Conservation (phyloP, 345 rosid species). For the Durio zibethinus region DNA sequence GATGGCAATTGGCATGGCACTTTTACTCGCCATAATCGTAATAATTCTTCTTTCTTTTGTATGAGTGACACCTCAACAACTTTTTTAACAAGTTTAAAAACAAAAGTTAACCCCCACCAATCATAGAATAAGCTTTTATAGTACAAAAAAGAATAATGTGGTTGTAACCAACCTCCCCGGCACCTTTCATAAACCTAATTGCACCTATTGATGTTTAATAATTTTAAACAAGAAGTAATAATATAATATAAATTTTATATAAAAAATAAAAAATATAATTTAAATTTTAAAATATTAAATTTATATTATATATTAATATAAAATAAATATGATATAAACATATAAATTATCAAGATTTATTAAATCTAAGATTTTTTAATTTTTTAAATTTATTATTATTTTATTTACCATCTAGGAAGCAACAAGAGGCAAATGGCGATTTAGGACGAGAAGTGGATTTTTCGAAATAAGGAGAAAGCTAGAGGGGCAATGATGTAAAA, state of each 20-base stretch:
- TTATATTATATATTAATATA: no score
- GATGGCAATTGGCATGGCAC: background rate
- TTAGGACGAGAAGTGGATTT: background rate
- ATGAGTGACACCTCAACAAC: background rate
- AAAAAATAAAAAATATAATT: no score
- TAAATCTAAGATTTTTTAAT: no score
- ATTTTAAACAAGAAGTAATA: no score
- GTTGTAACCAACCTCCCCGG: background rate
- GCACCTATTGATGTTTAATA: no score
- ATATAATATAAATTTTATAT: no score
- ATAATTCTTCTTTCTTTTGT: background rate
- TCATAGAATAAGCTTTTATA: background rate
- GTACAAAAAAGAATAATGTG: background rate
- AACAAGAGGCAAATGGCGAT: background rate
- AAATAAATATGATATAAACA: no score
- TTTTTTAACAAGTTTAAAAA: background rate
- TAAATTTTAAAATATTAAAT: no score
- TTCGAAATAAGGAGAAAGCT: background rate
- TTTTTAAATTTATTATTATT: background rate
- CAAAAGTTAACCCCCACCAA: background rate
- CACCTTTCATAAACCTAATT: background rate
- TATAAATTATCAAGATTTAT: no score
- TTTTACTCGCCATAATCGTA: background rate
- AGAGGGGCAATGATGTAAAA: background rate
- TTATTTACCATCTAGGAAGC: constrained; percentile 16